These are phyloP conservation scores for Cercophora scortea DNA, from an alignment of 495 filamentous ascomycete species.

Conservation along the genomic window DNA sequence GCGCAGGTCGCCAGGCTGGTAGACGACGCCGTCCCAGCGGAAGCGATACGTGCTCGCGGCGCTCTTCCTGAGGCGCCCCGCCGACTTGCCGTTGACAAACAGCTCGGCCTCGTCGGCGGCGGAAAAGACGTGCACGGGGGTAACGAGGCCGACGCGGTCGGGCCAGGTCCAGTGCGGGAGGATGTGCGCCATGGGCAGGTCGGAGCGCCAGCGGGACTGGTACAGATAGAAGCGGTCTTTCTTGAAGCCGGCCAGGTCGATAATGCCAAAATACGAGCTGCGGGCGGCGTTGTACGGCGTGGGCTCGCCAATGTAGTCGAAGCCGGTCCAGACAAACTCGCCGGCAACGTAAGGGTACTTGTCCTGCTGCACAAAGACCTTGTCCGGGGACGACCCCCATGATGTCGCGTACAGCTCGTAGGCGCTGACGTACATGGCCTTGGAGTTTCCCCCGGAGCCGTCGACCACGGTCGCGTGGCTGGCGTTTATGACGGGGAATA, in stretches of 20 bases:
- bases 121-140: slow-evolving; percentile 43
- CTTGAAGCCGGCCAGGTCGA: slow-evolving; percentile 43
- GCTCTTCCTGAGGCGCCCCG: slow-evolving; percentile 24
- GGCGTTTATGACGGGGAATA: slow-evolving; percentile 38
- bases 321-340: slow-evolving; percentile 47
- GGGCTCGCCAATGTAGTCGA: slow-evolving; percentile 44
- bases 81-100: slow-evolving; percentile 41
- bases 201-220: slow-evolving; percentile 38
- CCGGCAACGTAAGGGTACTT: slow-evolving; percentile 35
- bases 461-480: slow-evolving; percentile 19
- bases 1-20: slow-evolving; percentile 33
- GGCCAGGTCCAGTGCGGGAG: slow-evolving; percentile 49
- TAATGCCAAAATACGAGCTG: slow-evolving; percentile 43
- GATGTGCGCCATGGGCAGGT: slow-evolving; percentile 34
- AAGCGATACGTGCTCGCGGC: slow-evolving; percentile 31
- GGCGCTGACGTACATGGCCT: slow-evolving; percentile 27
- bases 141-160: slow-evolving; percentile 33
- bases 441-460: slow-evolving; percentile 11
- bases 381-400: slow-evolving; percentile 39
- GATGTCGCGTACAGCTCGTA: slow-evolving; percentile 40
- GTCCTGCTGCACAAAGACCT: slow-evolving; percentile 40
- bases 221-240: slow-evolving; percentile 46
- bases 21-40: slow-evolving; percentile 41
- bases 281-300: slow-evolving; percentile 35
- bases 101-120: slow-evolving; percentile 42